Conservation (phyloP, 1,284 basidiomycete species). For the Prillingera fragicola region DNA sequence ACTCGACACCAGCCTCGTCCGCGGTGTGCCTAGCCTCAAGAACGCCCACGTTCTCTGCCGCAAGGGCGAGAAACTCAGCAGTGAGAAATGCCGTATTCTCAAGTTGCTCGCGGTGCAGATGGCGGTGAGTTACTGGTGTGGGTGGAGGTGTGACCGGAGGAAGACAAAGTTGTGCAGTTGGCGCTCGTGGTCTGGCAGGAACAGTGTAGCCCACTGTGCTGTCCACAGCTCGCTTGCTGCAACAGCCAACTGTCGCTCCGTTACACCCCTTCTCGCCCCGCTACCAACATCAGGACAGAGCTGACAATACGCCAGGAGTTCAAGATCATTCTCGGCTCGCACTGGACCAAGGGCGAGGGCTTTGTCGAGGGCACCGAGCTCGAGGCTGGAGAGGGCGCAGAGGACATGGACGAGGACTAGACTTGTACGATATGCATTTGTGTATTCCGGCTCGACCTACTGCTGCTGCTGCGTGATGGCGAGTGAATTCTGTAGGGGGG, state of each 20-base stretch:
- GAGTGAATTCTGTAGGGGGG: too few relatives aligned
- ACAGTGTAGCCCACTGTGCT: too few relatives aligned
- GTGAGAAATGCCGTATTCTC: conserved; percentile 80
- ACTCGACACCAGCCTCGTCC: conserved; percentile 74
- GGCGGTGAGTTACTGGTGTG: conserved; percentile 57
- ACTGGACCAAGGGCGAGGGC: conserved; percentile 70
- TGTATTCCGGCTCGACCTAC: too few relatives aligned
- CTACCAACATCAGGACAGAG: too few relatives aligned
- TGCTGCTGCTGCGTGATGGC: too few relatives aligned
- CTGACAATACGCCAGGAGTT: conserved; percentile 57
- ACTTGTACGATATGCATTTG: conserved; percentile 25
- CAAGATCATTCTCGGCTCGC: conserved; percentile 62
- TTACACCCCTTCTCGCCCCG: not conserved
- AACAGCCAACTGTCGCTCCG: too few relatives aligned
- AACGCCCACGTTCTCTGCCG: conserved; percentile 78
- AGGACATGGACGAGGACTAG: conserved; percentile 37
- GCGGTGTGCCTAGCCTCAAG: conserved; percentile 80
- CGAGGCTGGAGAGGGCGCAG: conserved; percentile 20
- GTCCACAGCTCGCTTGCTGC: not conserved
- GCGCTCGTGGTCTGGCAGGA: too few relatives aligned
- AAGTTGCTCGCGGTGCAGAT: conserved; percentile 82
- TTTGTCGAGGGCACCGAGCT: conserved; percentile 58
- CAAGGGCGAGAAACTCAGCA: conserved; percentile 69
- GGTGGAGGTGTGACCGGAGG: too few relatives aligned
- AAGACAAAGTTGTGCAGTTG: too few relatives aligned